These are phyloP conservation scores for Xylaria nigripes DNA, from an alignment of 495 filamentous ascomycete species.

Conservation along the genomic window DNA sequence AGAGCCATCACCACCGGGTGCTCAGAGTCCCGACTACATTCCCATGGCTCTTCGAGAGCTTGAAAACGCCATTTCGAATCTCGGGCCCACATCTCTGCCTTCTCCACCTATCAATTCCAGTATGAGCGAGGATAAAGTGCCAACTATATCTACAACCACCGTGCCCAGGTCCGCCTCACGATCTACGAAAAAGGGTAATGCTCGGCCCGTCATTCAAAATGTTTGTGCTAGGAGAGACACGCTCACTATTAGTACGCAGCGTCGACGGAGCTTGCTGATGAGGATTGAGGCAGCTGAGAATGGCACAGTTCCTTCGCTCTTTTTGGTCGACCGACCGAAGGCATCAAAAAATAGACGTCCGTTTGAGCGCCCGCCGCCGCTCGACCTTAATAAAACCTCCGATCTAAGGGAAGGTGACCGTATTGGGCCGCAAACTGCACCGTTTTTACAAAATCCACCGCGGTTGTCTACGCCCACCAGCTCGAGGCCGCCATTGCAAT, in stretches of 20 bases:
- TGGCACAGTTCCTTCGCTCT: not conserved
- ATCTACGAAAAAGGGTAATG: constrained; percentile 5
- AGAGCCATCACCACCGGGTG: constrained; percentile 11
- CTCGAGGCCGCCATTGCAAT: constrained; percentile 6
- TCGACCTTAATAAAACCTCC: constrained; percentile 13
- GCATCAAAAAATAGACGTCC: constrained; percentile 9
- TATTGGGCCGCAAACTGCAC: constrained; percentile 15
- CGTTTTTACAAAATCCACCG: constrained; percentile 7
- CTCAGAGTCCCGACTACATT: constrained; percentile 10
- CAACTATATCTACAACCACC: not conserved
- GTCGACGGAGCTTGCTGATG: constrained; percentile 36
- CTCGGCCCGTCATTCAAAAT: constrained; percentile 32
- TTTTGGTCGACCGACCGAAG: constrained; percentile 7
- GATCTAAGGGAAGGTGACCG: constrained; percentile 15
- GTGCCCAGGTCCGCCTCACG: not conserved
- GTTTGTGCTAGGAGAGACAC: constrained; percentile 39
- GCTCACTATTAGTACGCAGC: constrained; percentile 22
- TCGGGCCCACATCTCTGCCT: constrained; percentile 18
- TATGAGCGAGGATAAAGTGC: constrained; percentile 24
- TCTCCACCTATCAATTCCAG: constrained; percentile 22
- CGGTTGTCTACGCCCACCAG: constrained; percentile 14
- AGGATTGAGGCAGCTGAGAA: constrained; percentile 36
- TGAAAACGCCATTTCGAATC: constrained; percentile 11
- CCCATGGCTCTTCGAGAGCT: constrained; percentile 16
- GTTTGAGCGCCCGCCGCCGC: constrained; percentile 18